Percentiles rank a stretch among this genome's conserved stretches.
phyloP scores from a whole-genome alignment of 2,329 filamentous ascomycete species.

The Nothophaeocryptopus gaeumannii region DNA sequence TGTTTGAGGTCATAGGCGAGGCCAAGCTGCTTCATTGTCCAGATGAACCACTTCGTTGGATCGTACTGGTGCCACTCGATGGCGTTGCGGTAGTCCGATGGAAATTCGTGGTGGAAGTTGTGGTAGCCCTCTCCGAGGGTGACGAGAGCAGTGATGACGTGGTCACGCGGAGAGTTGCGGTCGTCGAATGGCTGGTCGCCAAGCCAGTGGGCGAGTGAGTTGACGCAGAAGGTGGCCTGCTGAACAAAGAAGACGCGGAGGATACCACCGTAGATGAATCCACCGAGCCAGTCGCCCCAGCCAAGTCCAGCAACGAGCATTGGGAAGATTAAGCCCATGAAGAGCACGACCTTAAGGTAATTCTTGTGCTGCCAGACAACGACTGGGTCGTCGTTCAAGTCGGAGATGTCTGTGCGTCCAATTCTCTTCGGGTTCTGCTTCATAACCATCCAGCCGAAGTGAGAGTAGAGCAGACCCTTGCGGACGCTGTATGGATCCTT shows the following conservation, averaged over 20 bases:
- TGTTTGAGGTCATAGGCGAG: slow-evolving; percentile 85
- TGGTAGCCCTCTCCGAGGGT: slow-evolving; percentile 88
- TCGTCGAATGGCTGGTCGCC: slow-evolving; percentile 91
- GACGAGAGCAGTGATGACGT: slow-evolving; percentile 79
- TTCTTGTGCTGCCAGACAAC: slow-evolving; percentile 86
- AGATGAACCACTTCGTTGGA: slow-evolving; percentile 87
- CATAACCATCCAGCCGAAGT: slow-evolving; percentile 88
- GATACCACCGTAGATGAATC: slow-evolving; percentile 81
- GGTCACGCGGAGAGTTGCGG: slow-evolving; percentile 85
- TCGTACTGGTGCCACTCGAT: slow-evolving; percentile 91
- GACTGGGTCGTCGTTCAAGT: slow-evolving; percentile 80
- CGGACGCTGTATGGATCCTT: slow-evolving; percentile 90
- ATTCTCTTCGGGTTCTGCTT: slow-evolving; percentile 90
- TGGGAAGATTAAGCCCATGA: slow-evolving; percentile 75
- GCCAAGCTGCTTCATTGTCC: slow-evolving; percentile 77
- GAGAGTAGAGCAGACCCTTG: slow-evolving; percentile 80
- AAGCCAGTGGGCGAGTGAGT: slow-evolving; percentile 86
- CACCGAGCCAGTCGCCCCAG: slow-evolving; percentile 79
- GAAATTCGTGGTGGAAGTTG: slow-evolving; percentile 96
- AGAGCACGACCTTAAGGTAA: slow-evolving; percentile 75
- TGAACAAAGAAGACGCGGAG: slow-evolving; percentile 86
- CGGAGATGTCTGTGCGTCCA: slow-evolving; percentile 82
- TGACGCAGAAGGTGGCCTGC: slow-evolving; percentile 91
- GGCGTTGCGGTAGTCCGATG: slow-evolving; percentile 87
- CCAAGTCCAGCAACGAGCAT: slow-evolving; percentile 71